These are phyloP conservation scores for Sanghuangporus sanghuang DNA, from an alignment of 1,284 basidiomycete species.

Conservation along the genomic window DNA sequence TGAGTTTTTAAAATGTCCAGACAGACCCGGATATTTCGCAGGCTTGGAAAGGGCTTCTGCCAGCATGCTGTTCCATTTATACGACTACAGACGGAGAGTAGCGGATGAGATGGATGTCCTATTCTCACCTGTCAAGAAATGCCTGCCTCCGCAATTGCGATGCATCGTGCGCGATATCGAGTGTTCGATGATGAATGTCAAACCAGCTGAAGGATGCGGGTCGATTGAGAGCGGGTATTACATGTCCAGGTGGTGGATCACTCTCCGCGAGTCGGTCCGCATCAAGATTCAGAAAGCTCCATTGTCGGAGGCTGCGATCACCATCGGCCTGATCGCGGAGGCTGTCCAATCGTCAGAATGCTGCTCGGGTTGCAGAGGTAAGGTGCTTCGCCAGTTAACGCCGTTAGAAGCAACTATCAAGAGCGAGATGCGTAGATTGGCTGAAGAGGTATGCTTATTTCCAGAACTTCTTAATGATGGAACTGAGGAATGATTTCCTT, in stretches of 20 bases:
- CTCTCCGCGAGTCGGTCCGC: not conserved
- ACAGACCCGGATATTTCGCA: not conserved
- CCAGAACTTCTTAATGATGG: not conserved
- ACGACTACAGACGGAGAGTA: constrained; percentile 4
- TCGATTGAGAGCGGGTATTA: not conserved
- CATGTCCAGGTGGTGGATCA: constrained; percentile 1
- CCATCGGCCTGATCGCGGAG: not conserved
- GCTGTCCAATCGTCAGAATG: not conserved
- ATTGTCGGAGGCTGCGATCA: not conserved
- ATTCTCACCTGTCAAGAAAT: constrained; percentile 1
- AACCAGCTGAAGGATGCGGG: constrained; percentile 5
- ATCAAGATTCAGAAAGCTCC: constrained; percentile 4
- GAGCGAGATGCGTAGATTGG: not conserved
- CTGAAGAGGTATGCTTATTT: not conserved
- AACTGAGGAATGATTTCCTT: not conserved
- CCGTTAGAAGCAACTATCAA: not conserved
- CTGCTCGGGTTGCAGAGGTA: not conserved
- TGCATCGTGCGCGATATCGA: constrained; percentile 2
- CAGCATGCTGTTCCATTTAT: not conserved
- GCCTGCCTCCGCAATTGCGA: not conserved
- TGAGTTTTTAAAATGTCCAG: constrained; percentile 6
- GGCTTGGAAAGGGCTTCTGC: not conserved
- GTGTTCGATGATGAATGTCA: not conserved
- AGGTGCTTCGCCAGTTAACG: not conserved
- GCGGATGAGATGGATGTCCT: constrained; percentile 4